Evolutionary conservation across 1,139 yeast genomes (phyloP).

Genomic region (Debaryomyces coudertii): DNA sequence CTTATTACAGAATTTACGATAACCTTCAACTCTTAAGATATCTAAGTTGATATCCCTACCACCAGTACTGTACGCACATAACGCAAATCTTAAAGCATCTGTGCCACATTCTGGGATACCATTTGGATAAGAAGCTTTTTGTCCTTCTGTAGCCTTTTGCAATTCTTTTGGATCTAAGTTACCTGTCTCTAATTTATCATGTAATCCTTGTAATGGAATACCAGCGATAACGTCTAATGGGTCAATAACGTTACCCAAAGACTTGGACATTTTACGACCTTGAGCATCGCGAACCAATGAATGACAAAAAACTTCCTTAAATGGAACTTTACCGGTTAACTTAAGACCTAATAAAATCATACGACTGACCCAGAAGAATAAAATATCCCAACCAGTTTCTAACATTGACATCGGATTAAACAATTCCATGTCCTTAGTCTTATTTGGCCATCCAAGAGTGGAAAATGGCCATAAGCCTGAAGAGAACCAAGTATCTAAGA

Average conservation of each 20-base stretch:
- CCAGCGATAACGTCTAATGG: slow-evolving; percentile 94
- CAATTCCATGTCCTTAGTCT: slow-evolving; percentile 70
- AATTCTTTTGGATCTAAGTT: slow-evolving; percentile 90
- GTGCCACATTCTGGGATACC: slow-evolving; percentile 99
- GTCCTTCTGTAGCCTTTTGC: slow-evolving; percentile 86
- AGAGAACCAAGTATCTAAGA: slow-evolving; percentile 97
- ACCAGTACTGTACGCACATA: slow-evolving; percentile 98
- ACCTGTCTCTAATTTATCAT: slow-evolving; percentile 75
- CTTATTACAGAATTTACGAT: slow-evolving; percentile 99
- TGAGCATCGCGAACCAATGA: slow-evolving; percentile 98
- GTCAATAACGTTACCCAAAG: slow-evolving; percentile 94
- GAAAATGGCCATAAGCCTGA: slow-evolving; percentile 98
- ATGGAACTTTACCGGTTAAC: slow-evolving; percentile 89
- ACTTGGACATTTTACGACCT: slow-evolving; percentile 98
- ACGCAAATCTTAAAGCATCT: slow-evolving; percentile 95
- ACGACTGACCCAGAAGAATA: slow-evolving; percentile 98
- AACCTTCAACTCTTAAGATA: slow-evolving; percentile 96
- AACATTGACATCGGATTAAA: slow-evolving; percentile 91
- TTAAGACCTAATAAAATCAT: slow-evolving; percentile 92
- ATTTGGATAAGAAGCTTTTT: slow-evolving; percentile 85
- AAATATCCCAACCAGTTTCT: slow-evolving; percentile 99
- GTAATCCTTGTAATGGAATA: slow-evolving; percentile 76
- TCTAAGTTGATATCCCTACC: slow-evolving; percentile 98
- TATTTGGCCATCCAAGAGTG: slow-evolving; percentile 93
- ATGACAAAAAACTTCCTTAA: slow-evolving; percentile 96